These are phyloP conservation scores for Neurospora sp. DNA, from an alignment of 495 filamentous ascomycete genomes.

Conservation along the genomic window DNA sequence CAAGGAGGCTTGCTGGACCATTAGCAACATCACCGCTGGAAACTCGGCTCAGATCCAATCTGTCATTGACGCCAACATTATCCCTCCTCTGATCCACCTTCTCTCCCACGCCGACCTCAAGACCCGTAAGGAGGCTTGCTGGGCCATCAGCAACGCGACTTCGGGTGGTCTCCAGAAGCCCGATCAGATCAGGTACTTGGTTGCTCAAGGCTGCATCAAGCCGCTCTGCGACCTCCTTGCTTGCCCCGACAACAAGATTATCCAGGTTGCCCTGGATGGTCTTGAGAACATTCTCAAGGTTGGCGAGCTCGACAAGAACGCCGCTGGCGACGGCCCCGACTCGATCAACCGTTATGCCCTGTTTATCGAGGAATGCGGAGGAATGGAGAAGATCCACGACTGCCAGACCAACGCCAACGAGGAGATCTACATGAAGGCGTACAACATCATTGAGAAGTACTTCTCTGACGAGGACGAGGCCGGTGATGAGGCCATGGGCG, in stretches of 20 bases:
- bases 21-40: conserved; percentile 96
- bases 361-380: conserved; percentile 96
- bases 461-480: conserved; percentile 97
- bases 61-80: conserved; percentile 94
- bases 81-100: conserved; percentile 90
- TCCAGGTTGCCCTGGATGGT: conserved; percentile 96
- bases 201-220: conserved; percentile 89
- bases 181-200: conserved; percentile 94
- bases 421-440: conserved; percentile 99
- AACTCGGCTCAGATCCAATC: conserved; percentile 97
- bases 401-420: conserved; percentile 99
- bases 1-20: conserved; percentile 99
- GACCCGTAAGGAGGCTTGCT: conserved; percentile 99
- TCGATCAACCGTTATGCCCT: conserved; percentile 93
- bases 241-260: conserved; percentile 99
- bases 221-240: conserved; percentile 92
- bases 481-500: conserved; percentile 52
- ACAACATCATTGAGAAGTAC: conserved; percentile 99
- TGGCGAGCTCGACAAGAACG: conserved; percentile 95
- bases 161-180: conserved; percentile 97
- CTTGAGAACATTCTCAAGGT: conserved; percentile 99
- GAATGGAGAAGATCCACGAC: conserved; percentile 99
- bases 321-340: conserved; percentile 59
- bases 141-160: conserved; percentile 99
- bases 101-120: conserved; percentile 96